Evolutionary conservation across 805 yeast species (phyloP).

Genomic region (Lipomyces spencermartinsiae): DNA sequence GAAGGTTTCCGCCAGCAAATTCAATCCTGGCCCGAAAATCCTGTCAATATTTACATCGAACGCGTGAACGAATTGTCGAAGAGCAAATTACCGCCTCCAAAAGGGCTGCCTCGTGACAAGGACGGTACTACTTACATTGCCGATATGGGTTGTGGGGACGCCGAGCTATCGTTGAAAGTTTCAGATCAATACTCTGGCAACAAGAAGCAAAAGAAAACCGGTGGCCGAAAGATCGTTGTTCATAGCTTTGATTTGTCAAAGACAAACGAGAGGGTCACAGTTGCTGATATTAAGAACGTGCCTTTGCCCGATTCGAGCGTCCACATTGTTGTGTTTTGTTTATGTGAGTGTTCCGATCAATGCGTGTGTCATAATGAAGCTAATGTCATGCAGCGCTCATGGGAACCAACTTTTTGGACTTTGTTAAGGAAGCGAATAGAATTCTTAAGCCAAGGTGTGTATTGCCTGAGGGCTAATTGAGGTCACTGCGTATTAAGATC

Average conservation of each 20-base stretch:
- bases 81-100: constrained; percentile 25
- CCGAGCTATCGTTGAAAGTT: constrained; percentile 77
- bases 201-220: constrained; percentile 46
- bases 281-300: constrained; percentile 93
- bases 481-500: neutral
- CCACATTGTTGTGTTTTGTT: constrained; percentile 87
- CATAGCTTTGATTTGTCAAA: constrained; percentile 92
- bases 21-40: constrained; percentile 97
- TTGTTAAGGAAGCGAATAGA: constrained; percentile 87
- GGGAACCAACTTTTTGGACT: constrained; percentile 97
- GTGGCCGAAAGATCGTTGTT: constrained; percentile 57
- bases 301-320: constrained; percentile 83
- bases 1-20: constrained; percentile 95
- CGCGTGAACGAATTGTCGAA: constrained; percentile 56
- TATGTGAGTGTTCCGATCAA: constrained; percentile 49
- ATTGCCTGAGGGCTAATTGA: neutral
- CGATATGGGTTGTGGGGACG: constrained; percentile 99
- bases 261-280: constrained; percentile 88
- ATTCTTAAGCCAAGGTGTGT: constrained; percentile 66
- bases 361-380: constrained; percentile 2
- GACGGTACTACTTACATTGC: constrained; percentile 77
- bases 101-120: constrained; percentile 58
- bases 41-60: constrained; percentile 86
- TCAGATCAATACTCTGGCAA: constrained; percentile 54
- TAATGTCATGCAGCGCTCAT: constrained; percentile 59